These are phyloP conservation scores for Secale cereale DNA, from an alignment of 176 grass and related monocot species.

Conservation along the genomic window DNA sequence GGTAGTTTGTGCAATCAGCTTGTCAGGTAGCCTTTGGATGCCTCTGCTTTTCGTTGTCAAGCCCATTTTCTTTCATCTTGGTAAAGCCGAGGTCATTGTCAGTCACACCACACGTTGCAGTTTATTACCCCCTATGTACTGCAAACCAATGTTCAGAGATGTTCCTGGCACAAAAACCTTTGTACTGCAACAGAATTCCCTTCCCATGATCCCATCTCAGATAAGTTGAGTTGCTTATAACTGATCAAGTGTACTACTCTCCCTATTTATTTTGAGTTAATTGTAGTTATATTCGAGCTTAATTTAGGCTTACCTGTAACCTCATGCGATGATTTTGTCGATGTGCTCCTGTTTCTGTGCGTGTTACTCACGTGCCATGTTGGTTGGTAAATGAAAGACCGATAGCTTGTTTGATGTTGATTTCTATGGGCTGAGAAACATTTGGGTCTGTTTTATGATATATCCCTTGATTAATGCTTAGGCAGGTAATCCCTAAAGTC, in stretches of 20 bases:
- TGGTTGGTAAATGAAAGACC: neutral
- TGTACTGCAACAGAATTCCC: neutral
- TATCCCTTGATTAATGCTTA: neutral
- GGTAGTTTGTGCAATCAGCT: neutral
- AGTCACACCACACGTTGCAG: neutral
- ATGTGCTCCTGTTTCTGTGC: neutral
- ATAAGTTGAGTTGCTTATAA: neutral
- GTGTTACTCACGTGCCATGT: neutral
- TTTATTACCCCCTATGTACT: neutral
- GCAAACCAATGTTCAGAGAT: neutral
- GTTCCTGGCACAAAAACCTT: neutral
- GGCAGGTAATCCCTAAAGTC: neutral
- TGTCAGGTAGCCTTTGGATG: neutral
- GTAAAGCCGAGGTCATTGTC: neutral
- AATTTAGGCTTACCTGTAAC: neutral
- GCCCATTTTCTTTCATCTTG: neutral
- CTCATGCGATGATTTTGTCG: neutral
- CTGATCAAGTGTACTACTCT: neutral
- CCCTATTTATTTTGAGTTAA: neutral
- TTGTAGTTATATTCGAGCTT: neutral
- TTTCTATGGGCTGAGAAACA: too few relatives aligned
- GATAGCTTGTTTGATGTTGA: neutral
- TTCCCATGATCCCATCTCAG: neutral
- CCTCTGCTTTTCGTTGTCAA: neutral
- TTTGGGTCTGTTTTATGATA: neutral